Conservation (phyloP, 257 asterid species). For the Penstemon davidsonii region DNA sequence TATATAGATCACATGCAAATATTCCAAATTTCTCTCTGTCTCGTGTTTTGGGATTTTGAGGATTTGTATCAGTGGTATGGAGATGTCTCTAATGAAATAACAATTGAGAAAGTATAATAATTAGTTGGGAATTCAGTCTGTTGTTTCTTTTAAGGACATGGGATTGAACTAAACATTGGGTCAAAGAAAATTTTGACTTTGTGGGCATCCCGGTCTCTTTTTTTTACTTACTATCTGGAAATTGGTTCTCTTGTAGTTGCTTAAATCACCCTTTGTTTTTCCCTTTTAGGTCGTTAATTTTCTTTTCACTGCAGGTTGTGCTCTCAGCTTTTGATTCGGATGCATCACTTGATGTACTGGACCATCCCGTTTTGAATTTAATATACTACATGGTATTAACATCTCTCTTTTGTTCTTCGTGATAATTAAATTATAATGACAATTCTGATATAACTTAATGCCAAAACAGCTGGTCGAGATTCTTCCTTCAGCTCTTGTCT, state of each 20-base stretch:
- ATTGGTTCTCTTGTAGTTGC: neutral
- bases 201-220: neutral
- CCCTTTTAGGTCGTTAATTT: neutral
- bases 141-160: too few species aligned
- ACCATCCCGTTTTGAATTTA: slow-evolving; percentile 79
- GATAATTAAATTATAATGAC: neutral
- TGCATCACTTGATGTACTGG: slow-evolving; percentile 77
- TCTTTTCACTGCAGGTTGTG: slow-evolving; percentile 53
- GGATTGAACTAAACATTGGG: neutral
- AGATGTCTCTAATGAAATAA: too few species aligned
- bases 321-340: slow-evolving; percentile 77
- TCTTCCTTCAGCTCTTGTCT: slow-evolving; percentile 76
- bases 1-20: too few species aligned
- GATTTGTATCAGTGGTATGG: too few species aligned
- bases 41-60: too few species aligned
- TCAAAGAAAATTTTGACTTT: neutral
- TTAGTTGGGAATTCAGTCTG: too few species aligned
- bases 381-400: slow-evolving; percentile 72
- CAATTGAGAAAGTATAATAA: too few species aligned
- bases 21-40: too few species aligned
- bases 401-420: slow-evolving; percentile 2
- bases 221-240: too few species aligned
- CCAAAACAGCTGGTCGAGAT: slow-evolving; percentile 69
- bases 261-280: neutral
- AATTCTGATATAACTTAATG: slow-evolving; percentile 25